Conservation (phyloP, 345 rosid genomes). For the Arabis alpina region DNA sequence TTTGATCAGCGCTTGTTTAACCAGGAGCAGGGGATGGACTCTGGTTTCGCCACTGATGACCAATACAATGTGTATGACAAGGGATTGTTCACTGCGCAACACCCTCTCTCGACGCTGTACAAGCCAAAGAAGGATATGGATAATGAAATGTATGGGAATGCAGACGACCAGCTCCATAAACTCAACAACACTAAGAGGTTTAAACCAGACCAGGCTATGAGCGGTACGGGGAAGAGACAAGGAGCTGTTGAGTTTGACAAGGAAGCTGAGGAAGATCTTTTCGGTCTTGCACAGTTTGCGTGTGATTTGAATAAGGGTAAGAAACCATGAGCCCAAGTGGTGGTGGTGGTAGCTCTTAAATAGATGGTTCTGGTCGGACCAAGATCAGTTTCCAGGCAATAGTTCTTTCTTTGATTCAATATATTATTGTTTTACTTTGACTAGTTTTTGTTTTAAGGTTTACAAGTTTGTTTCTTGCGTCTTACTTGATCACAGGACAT, state of each 20-base stretch:
- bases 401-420: too few species aligned
- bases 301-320: constrained; percentile 75
- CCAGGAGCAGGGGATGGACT: constrained; percentile 98
- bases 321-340: constrained; percentile 73
- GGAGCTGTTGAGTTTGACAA: constrained; percentile 81
- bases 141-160: constrained; percentile 76
- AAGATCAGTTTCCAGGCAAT: constrained; percentile 52
- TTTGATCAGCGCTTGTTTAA: constrained; percentile 88
- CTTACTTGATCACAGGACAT: too few species aligned
- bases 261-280: constrained; percentile 80
- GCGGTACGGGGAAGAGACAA: constrained; percentile 54
- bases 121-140: constrained; percentile 83
- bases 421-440: too few species aligned
- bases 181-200: constrained; percentile 74
- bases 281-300: constrained; percentile 74
- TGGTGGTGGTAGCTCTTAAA: constrained; percentile 44
- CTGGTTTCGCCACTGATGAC: constrained; percentile 90
- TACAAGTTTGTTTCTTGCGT: too few species aligned
- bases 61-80: constrained; percentile 96
- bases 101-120: constrained; percentile 88
- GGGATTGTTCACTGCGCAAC: constrained; percentile 85
- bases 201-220: constrained; percentile 70
- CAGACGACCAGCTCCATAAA: constrained; percentile 79
- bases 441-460: too few species aligned
- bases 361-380: constrained; percentile 67